Conservation (phyloP, 495 filamentous ascomycete genomes). For the Xylaria palmicola region DNA sequence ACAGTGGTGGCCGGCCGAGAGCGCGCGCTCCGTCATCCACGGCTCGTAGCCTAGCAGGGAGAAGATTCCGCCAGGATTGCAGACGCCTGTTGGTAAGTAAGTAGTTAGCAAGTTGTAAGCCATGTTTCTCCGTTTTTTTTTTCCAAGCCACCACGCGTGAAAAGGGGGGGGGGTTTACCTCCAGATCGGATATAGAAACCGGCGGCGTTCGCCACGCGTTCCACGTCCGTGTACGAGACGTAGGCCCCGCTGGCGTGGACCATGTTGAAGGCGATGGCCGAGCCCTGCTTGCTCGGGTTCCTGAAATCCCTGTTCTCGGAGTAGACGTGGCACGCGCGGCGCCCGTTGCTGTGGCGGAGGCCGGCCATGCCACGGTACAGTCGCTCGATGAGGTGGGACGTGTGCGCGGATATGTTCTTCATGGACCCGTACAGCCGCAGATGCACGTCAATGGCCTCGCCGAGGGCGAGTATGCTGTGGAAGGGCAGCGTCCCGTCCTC, state of each 20-base stretch:
- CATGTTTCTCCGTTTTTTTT: too few relatives aligned
- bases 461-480: slow-evolving; percentile 71
- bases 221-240: slow-evolving; percentile 59
- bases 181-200: slow-evolving; percentile 70
- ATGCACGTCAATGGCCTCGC: slow-evolving; percentile 67
- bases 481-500: slow-evolving; percentile 82
- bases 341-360: slow-evolving; percentile 61
- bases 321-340: slow-evolving; percentile 59
- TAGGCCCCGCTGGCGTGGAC: slow-evolving; percentile 52
- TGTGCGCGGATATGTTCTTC: slow-evolving; percentile 61
- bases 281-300: slow-evolving; percentile 61
- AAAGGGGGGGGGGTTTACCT: slow-evolving; percentile 33
- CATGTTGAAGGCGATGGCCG: slow-evolving; percentile 72
- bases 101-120: too few relatives aligned
- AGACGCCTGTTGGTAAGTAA: slow-evolving; percentile 40
- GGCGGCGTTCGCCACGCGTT: slow-evolving; percentile 58
- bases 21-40: slow-evolving; percentile 61
- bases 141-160: slow-evolving; percentile 41
- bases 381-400: slow-evolving; percentile 51
- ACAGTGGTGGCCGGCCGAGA: slow-evolving; percentile 65
- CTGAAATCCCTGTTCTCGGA: slow-evolving; percentile 53
- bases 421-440: slow-evolving; percentile 60
- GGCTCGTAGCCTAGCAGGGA: slow-evolving; percentile 49
- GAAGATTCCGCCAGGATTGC: slow-evolving; percentile 46
- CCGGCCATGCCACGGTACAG: slow-evolving; percentile 51